Conservation (phyloP, 345 rosid genomes). For the Eucalyptus pauciflora region DNA sequence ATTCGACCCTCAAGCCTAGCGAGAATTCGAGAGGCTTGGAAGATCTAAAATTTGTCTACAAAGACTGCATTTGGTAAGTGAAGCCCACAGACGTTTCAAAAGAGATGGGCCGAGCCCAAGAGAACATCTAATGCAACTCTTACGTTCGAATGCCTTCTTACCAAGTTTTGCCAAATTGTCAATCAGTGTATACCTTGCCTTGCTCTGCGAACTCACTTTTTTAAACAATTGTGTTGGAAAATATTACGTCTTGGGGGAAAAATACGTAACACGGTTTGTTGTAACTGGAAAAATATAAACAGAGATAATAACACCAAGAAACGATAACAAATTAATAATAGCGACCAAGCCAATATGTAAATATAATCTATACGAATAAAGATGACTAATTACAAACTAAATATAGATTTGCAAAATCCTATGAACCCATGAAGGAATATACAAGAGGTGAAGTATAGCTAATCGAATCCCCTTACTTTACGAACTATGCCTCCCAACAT, state of each 20-base stretch:
- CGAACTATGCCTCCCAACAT: rapidly evolving
- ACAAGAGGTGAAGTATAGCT: rapidly evolving
- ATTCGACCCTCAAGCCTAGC: background rate
- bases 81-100: background rate
- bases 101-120: background rate
- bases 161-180: background rate
- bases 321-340: background rate
- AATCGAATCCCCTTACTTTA: too few species aligned
- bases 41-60: background rate
- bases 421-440: background rate
- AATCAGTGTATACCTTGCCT: background rate
- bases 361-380: too few species aligned
- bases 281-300: background rate
- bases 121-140: background rate
- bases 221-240: background rate
- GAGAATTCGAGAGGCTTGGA: background rate
- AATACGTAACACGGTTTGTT: too few species aligned
- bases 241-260: background rate
- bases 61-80: background rate
- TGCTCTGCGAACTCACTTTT: too few species aligned
- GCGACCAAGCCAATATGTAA: background rate
- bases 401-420: background rate
- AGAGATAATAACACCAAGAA: background rate
- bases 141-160: background rate
- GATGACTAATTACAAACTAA: background rate